phyloP scores from a whole-genome alignment of 805 yeast genomes.

The Starmerella roubikii region DNA sequence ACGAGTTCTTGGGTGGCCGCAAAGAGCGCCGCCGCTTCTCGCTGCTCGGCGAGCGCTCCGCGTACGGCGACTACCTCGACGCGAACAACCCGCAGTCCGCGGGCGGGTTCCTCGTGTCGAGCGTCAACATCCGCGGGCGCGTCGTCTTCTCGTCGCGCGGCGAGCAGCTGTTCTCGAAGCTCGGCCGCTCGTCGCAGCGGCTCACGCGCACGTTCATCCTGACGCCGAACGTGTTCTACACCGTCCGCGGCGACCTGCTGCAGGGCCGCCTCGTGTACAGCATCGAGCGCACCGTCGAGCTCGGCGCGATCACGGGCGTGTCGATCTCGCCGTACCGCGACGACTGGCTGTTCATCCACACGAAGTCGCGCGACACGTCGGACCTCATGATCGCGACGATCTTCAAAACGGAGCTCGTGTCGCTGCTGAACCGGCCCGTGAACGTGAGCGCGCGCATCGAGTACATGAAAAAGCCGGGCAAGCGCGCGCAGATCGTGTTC shows the following conservation, averaged over 20 bases:
- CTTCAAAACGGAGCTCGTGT: constrained; percentile 77
- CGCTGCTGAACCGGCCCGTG: constrained; percentile 34
- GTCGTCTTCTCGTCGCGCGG: constrained; percentile 73
- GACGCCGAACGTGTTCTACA: constrained; percentile 47
- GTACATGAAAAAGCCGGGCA: constrained; percentile 86
- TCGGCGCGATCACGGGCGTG: constrained; percentile 45
- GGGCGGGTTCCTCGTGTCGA: constrained; percentile 62
- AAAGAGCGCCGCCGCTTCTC: constrained; percentile 87
- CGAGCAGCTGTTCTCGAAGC: constrained; percentile 68
- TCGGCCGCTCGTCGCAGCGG: constrained; percentile 82
- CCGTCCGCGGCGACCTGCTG: constrained; percentile 59
- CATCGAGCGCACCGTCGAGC: constrained; percentile 50
- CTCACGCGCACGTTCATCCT: constrained; percentile 59
- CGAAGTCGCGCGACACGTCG: constrained; percentile 40
- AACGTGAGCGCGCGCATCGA: constrained; percentile 57
- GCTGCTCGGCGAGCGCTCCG: constrained; percentile 73
- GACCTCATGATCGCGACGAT: constrained; percentile 69
- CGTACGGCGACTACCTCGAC: constrained; percentile 85
- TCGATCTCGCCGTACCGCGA: constrained; percentile 69
- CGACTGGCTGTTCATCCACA: constrained; percentile 74
- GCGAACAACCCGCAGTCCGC: constrained; percentile 63
- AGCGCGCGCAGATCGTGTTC: constrained; percentile 57
- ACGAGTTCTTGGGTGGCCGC: constrained; percentile 39
- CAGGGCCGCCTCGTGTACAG: constrained; percentile 46
- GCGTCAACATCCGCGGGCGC: constrained; percentile 53